These are phyloP conservation scores for Cucurbita ficifolia DNA, from an alignment of 306 rosid genomes.

Conservation along the genomic window DNA sequence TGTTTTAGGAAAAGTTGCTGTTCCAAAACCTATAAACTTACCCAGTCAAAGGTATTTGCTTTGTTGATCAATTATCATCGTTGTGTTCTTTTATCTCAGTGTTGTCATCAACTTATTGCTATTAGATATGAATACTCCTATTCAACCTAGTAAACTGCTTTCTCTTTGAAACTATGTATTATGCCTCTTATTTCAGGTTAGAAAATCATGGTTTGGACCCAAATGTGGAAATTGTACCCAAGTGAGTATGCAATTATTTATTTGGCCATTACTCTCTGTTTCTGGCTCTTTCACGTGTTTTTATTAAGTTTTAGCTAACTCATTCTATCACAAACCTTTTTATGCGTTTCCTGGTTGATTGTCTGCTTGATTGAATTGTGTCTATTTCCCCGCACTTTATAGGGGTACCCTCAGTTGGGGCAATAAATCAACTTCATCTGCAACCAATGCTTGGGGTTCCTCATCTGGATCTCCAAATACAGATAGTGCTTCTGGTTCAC, in stretches of 20 bases:
- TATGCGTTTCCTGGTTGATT: neutral
- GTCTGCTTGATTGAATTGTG: neutral
- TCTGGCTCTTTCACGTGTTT: neutral
- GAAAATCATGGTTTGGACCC: constrained; percentile 92
- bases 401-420: constrained; percentile 99
- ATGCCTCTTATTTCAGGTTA: constrained; percentile 47
- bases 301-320: neutral
- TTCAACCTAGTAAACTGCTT: neutral
- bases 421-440: constrained; percentile 62
- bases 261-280: neutral
- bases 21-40: constrained; percentile 85
- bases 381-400: neutral
- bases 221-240: constrained; percentile 92
- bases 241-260: constrained; percentile 36
- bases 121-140: neutral
- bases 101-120: neutral
- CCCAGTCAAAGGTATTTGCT: constrained; percentile 85
- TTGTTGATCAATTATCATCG: constrained; percentile 4
- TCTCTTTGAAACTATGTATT: constrained; percentile 13
- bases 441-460: constrained; percentile 83
- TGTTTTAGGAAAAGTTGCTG: constrained; percentile 83
- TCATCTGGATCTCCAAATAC: constrained; percentile 67
- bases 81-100: neutral
- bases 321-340: neutral
- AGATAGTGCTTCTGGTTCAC: constrained; percentile 63